Evolutionary conservation across 805 yeast species (phyloP), one percentile per base, ranked within the genome.

Genomic region (Metschnikowia chrysomelidarum): DNA sequence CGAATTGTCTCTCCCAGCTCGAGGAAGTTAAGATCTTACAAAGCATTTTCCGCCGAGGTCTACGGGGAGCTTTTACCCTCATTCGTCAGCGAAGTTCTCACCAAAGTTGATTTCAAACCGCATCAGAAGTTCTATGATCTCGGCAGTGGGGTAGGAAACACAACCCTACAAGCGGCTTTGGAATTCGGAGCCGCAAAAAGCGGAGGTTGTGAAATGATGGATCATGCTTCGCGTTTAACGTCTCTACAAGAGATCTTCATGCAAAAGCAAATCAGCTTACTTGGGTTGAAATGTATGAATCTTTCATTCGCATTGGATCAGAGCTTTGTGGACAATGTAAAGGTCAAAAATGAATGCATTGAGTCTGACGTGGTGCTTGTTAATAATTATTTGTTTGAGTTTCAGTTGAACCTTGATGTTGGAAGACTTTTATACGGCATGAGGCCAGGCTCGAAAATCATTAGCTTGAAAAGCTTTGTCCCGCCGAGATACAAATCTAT

Each of bases 101-200:
- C 65, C 8, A 83, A 81, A 51, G 81, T 87, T 32, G 71, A 69
- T 1, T 60, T 88, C 32, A 57, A 64, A 23, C 67, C 76, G 1
- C 60, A 58, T 1, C 73, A 76, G 27, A 73, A 67, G n/a, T 88
- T 87, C 51, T 78, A 89, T 43, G 97, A 89, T 59, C 66, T 89
- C 16, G 97, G 97, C 0, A 87, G 95, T 0, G 97, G 97, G 11
- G 96, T 89, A 11, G 97, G 96, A 0, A 89, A 89, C 54, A 87
- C 96, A 39, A 82, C 84, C 0, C 71, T 88, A 26, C 96, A 88
- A 56, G 94, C 96, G 0, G 87, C 96, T 0, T 58, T 89, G 22
- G 95, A 88, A 50, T 78, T 76, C 54, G 95, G 96, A 2, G 83
- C 88, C 41, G 69, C 69, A 34, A 47, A 54, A 11, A 81, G 95